Evolutionary conservation across 139 green algal genomes (phyloP).

Genomic region (Tetradesmus lagerheimii): DNA sequence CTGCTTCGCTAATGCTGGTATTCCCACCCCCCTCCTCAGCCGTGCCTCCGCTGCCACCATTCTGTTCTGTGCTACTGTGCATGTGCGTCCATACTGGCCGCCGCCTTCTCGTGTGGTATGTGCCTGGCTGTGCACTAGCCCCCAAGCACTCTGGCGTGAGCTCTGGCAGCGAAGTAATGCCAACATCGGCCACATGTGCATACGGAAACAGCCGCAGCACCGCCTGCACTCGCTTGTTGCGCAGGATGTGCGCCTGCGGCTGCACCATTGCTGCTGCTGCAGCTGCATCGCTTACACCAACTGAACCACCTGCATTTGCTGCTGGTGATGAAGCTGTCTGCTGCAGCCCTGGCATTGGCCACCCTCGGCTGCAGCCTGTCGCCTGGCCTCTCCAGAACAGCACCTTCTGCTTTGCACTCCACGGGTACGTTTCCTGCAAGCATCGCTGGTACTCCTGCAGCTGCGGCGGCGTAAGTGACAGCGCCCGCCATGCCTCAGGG

Average conservation of each 20-base stretch:
- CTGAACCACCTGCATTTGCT: neutral
- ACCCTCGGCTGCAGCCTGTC: constrained; percentile 43
- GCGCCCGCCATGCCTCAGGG: constrained; percentile 27
- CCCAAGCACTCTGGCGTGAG: constrained; percentile 35
- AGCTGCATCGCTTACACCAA: neutral
- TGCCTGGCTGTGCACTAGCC: neutral
- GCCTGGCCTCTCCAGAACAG: constrained; percentile 30
- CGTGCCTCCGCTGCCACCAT: neutral
- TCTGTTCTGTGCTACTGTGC: too few species aligned
- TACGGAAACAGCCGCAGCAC: constrained; percentile 20
- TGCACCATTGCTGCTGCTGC: neutral
- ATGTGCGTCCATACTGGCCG: too few species aligned
- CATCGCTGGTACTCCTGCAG: constrained; percentile 12
- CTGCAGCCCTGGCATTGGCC: constrained; percentile 8
- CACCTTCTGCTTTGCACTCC: neutral
- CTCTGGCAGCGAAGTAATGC: constrained; percentile 4
- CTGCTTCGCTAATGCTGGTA: neutral
- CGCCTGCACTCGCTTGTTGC: constrained; percentile 39
- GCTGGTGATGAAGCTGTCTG: neutral
- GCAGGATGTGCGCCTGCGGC: constrained; percentile 22
- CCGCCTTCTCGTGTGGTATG: neutral
- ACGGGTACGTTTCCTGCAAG: constrained; percentile 10
- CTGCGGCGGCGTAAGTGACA: neutral
- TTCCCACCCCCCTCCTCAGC: neutral
- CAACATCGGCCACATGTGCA: neutral